Evolutionary conservation across 2,329 filamentous ascomycete species (phyloP).

Genomic region (Apiospora sp.): DNA sequence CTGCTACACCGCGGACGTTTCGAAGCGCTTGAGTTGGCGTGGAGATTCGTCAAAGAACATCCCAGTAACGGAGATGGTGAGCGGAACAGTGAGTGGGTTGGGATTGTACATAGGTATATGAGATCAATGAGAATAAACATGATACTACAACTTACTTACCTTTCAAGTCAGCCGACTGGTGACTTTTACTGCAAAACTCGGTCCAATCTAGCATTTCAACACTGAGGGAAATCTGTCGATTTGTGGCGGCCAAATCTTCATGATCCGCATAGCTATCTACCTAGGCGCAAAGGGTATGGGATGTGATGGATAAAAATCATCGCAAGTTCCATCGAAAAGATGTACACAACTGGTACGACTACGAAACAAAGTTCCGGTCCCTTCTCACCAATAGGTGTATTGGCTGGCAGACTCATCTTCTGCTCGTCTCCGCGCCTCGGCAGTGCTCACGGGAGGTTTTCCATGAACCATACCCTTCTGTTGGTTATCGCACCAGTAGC

Average conservation of each 20-base stretch:
- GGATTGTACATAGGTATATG: background rate
- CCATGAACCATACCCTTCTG: slow-evolving; percentile 31
- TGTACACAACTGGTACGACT: background rate
- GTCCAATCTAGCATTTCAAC: background rate
- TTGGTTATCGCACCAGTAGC: slow-evolving; percentile 38
- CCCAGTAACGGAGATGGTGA: background rate
- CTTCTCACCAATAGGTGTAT: background rate
- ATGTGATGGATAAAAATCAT: background rate
- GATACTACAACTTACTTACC: background rate
- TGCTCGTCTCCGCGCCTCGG: background rate
- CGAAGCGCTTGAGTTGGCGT: background rate
- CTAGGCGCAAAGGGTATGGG: background rate
- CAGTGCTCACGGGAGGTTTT: slow-evolving; percentile 18
- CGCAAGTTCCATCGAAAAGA: background rate
- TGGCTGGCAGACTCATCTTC: background rate
- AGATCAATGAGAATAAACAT: slow-evolving; percentile 18
- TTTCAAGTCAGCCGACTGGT: background rate
- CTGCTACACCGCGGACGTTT: background rate
- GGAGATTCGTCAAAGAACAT: background rate
- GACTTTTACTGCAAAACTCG: too few relatives aligned
- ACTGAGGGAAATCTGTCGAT: background rate
- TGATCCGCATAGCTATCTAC: background rate
- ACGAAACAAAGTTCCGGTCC: background rate
- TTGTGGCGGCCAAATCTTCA: background rate
- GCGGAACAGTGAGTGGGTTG: background rate